phyloP scores from a whole-genome alignment of 441 rosid genomes.

The Gossypium davidsonii region DNA sequence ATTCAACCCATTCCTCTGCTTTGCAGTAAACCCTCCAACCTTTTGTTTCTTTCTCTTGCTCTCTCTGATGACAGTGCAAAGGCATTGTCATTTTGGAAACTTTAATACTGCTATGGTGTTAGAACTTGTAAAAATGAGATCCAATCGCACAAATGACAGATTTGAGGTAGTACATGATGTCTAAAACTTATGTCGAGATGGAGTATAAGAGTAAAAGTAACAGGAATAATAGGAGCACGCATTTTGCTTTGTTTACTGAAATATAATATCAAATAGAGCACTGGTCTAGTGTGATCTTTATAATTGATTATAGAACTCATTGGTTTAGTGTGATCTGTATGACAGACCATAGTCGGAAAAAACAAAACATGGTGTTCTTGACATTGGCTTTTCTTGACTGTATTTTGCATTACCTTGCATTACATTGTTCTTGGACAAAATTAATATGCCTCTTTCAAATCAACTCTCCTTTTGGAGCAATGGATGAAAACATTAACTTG shows the following conservation, averaged over 20 bases:
- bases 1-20: conserved; percentile 10
- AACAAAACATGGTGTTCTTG: not conserved
- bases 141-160: not conserved
- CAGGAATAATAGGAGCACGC: not conserved
- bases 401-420: not conserved
- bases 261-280: not conserved
- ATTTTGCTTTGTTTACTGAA: not conserved
- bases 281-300: not conserved
- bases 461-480: not conserved
- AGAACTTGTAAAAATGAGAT: not conserved
- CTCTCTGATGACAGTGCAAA: not conserved
- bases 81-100: conserved; percentile 3
- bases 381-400: not conserved
- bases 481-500: not conserved
- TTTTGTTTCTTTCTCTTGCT: conserved; percentile 13
- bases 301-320: not conserved
- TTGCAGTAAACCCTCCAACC: conserved; percentile 11
- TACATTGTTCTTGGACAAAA: not conserved
- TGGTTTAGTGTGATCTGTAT: not conserved
- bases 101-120: not conserved
- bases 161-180: not conserved
- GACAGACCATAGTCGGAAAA: not conserved
- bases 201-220: not conserved
- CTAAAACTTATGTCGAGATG: not conserved
- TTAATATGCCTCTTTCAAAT: not conserved